Conservation (phyloP, 2,329 filamentous ascomycete species). For the Colletotrichum chlorophyti region DNA sequence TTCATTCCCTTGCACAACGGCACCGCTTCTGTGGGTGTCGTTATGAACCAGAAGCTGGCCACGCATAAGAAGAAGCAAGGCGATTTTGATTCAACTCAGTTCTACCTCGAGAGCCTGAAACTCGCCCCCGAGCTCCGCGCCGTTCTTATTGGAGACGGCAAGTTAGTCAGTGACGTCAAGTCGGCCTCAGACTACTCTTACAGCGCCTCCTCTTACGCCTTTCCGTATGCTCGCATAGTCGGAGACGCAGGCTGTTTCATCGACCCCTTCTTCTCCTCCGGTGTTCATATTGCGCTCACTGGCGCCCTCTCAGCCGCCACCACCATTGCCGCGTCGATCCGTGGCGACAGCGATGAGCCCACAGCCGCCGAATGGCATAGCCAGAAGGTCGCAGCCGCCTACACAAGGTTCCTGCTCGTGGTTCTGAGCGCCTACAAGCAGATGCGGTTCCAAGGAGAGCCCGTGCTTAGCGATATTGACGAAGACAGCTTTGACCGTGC, state of each 20-base stretch:
- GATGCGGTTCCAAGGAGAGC: conserved; percentile 37
- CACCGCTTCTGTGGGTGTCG: conserved; percentile 50
- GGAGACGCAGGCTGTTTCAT: conserved; percentile 58
- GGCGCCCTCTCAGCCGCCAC: conserved; percentile 51
- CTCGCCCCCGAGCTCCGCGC: conserved; percentile 39
- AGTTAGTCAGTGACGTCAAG: conserved; percentile 44
- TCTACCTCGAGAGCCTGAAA: conserved; percentile 43
- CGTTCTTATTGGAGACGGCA: conserved; percentile 37
- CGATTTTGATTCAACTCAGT: too few species aligned
- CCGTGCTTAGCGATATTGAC: conserved; percentile 47
- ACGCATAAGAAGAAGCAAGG: conserved; percentile 41
- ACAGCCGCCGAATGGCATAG: conserved; percentile 49
- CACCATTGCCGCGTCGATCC: conserved; percentile 47
- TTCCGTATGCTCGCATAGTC: conserved; percentile 45
- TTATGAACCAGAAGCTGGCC: conserved; percentile 46
- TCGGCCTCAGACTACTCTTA: conserved; percentile 56
- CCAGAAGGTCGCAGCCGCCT: conserved; percentile 50
- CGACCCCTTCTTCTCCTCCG: conserved; percentile 56
- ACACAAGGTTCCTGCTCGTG: conserved; percentile 54
- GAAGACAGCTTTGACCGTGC: conserved; percentile 51
- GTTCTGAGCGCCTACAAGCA: conserved; percentile 41
- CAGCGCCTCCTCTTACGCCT: conserved; percentile 48
- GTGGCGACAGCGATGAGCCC: conserved; percentile 45
- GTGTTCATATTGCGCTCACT: conserved; percentile 51
- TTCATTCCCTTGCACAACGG: conserved; percentile 56